Evolutionary conservation across 768 basidiomycete genomes (phyloP).

Genomic region (Mycena pura): DNA sequence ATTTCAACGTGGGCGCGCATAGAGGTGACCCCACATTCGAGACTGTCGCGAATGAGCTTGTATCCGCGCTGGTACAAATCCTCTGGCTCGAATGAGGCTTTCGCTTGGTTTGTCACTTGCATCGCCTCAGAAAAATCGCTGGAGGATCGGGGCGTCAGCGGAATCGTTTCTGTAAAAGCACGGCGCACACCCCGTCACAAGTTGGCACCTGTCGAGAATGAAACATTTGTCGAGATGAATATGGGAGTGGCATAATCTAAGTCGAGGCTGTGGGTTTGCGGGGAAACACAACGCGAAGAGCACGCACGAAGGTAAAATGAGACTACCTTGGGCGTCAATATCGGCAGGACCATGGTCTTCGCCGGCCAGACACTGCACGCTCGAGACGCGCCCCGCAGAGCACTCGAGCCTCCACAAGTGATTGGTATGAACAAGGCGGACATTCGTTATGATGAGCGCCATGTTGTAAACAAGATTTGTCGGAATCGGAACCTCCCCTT

Average conservation of each 20-base stretch:
- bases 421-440: constrained; percentile 8
- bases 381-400: constrained; percentile 1
- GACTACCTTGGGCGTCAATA: constrained; percentile 34
- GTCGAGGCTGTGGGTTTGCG: neutral
- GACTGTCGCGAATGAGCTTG: constrained; percentile 61
- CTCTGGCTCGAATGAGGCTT: constrained; percentile 51
- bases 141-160: constrained; percentile 4
- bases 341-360: neutral
- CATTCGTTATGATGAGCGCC: constrained; percentile 10
- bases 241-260: constrained; percentile 63
- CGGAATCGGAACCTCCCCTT: neutral
- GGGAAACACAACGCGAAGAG: neutral
- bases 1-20: constrained; percentile 77
- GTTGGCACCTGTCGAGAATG: constrained; percentile 60
- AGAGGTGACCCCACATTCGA: constrained; percentile 65
- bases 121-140: constrained; percentile 67
- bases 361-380: neutral
- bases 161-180: neutral
- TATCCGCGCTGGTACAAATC: constrained; percentile 61
- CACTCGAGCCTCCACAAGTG: constrained; percentile 19
- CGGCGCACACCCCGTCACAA: constrained; percentile 55
- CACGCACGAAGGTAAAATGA: constrained; percentile 41
- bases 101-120: constrained; percentile 55
- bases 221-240: constrained; percentile 77
- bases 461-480: neutral